Evolutionary conservation across 164 flowering plant species (phyloP), one percentile per base, ranked within the genome.

Genomic region (Aristolochia contorta): DNA sequence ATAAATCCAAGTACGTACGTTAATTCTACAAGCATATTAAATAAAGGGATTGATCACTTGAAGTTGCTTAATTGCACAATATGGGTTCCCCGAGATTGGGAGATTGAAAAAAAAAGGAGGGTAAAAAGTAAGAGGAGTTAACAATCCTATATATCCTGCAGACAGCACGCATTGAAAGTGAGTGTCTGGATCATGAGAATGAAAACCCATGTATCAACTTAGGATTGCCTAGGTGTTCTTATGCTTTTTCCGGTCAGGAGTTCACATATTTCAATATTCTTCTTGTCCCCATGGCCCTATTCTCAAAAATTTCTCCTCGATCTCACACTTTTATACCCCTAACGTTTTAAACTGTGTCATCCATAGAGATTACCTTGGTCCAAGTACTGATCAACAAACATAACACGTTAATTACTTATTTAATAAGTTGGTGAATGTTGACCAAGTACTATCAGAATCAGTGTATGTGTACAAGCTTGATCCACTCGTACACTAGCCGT

Each of bases 241-340:
- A 49, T 49, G 53, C 53, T 49, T 49, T 6, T 49, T 16, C 10
- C 14, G 53, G 22, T 49, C 53, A 49, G 14, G 19, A 49, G 3
- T 16, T 49, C 53, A 20, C 22, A 55, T 48, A 16, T 24, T 56
- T 21, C 55, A 48, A 37, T 37, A 37, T 37, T 37, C 43, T 10
- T 37, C 0, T 37, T n/a, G 61, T 64, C 47, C 30, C 47, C 19
- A 27, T 25, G 66, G 27, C 66, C 54, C 60, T 56, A 24, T 47
- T 63, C 43, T 20, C 47, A 63, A 56, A 63, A 47, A 56, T 47
- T 47, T 54, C n/a, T 63, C 47, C 48, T 56, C n/a, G n/a, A n/a
- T n/a, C 49, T 30, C 54, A 56, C 49, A 30, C 20, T 43, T 18
- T 12, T 4, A 6, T 21, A 52, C 33, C 22, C 54, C 13, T 19